phyloP scores from a whole-genome alignment of 495 filamentous ascomycete species.

The Trichoderma asperelloides region DNA sequence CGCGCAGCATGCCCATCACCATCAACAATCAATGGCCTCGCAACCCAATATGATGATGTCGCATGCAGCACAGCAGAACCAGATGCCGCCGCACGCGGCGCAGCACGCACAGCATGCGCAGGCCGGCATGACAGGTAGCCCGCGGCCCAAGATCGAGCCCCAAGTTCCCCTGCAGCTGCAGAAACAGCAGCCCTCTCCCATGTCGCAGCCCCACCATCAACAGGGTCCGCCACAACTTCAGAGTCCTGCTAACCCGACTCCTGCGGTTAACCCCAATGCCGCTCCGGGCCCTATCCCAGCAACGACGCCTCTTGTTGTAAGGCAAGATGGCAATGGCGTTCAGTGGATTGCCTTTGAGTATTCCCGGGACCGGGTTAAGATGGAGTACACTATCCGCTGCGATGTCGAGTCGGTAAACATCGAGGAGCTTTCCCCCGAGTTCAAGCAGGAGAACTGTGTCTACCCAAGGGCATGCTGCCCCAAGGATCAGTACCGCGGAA shows the following conservation, averaged over 20 bases:
- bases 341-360: slow-evolving; percentile 99
- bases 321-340: slow-evolving; percentile 92
- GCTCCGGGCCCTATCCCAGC: slow-evolving; percentile 98
- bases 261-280: slow-evolving; percentile 71
- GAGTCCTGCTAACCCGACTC: slow-evolving; percentile 35
- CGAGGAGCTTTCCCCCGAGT: slow-evolving; percentile 72
- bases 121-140: slow-evolving; percentile 50
- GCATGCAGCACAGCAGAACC: slow-evolving; percentile 44
- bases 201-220: slow-evolving; percentile 9
- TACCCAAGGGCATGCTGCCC: slow-evolving; percentile 90
- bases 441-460: slow-evolving; percentile 97
- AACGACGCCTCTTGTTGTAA: slow-evolving; percentile 87
- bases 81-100: slow-evolving; percentile 32
- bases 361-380: slow-evolving; percentile 94
- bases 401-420: slow-evolving; percentile 95
- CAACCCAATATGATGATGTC: slow-evolving; percentile 50
- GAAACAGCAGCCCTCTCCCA: slow-evolving; percentile 32
- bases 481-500: slow-evolving; percentile 93
- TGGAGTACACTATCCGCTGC: slow-evolving; percentile 98
- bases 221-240: slow-evolving; percentile 36
- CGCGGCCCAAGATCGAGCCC: slow-evolving; percentile 54
- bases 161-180: slow-evolving; percentile 43
- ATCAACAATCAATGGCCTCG: slow-evolving; percentile 48
- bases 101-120: slow-evolving; percentile 38
- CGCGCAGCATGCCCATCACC: slow-evolving; percentile 60